Evolutionary conservation across 805 yeast genomes (phyloP), one percentile per base, ranked within the genome.

Genomic region (Suhomyces prunicola): DNA sequence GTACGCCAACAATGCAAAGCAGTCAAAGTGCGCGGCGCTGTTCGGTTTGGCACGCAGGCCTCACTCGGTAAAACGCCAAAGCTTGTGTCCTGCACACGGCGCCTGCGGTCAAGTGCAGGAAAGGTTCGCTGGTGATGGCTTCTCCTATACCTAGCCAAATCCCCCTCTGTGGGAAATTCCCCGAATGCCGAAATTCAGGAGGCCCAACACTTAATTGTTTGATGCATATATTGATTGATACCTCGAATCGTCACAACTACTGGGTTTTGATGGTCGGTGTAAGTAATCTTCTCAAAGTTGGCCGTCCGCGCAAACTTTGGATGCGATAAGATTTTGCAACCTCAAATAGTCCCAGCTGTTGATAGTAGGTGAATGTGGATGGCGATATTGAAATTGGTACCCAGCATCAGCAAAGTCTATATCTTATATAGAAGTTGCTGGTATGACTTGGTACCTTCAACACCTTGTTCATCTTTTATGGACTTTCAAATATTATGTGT

Each of bases 131-230:
- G 49, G 49, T 35, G 44, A 35, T 47, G 35, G 36, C 24, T 48
- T 48, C 42, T 48, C 51, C 23, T 41, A 48, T 48, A 48, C 44
- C 33, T 45, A 41, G 51, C 47, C 51, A 48, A 29, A 41, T 48
- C 51, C 51, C 36, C 51, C 51, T 31, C 26, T 29, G 41, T 19
- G 24, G 15, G 35, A 47, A 23, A 36, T 47, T 46, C 40, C 40
- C 31, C 19, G 23, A 39, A 10, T 17, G n/a, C 42, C 42, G 17
- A 39, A 39, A 39, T 7, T 39, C 24, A 19, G 36, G 17, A 33
- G 36, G n/a, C 36, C 31, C n/a, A 31, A 6, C 36, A 33, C 15
- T n/a, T 33, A 39, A 39, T 39, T 39, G 22, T 19, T 39, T 39
- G 42, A 39, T 39, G 42, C 9, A 19, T 39, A 39, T 39, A 39